These are phyloP conservation scores for Clitopilus hobsonii DNA, from an alignment of 768 basidiomycete genomes.

Conservation along the genomic window DNA sequence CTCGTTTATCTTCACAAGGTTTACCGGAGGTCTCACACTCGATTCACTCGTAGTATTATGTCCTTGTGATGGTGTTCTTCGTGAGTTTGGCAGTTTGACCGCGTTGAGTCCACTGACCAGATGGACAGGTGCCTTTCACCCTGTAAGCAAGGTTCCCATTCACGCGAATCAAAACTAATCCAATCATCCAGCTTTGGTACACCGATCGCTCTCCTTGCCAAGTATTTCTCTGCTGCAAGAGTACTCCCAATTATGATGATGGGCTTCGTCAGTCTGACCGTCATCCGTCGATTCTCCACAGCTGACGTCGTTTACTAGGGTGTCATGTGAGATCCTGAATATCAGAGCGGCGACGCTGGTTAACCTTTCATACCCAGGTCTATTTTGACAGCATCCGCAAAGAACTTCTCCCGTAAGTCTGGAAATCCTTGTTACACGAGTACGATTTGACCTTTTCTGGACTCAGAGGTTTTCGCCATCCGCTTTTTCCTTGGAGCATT, in stretches of 20 bases:
- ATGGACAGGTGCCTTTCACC: constrained; percentile 43
- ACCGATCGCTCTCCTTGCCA: constrained; percentile 43
- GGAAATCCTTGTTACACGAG: background rate
- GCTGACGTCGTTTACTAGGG: background rate
- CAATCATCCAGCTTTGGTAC: constrained; percentile 35
- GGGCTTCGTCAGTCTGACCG: constrained; percentile 35
- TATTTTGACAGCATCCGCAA: constrained; percentile 37
- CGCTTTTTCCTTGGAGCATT: constrained; percentile 46
- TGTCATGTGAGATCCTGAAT: background rate
- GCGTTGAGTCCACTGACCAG: no score
- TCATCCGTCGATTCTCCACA: background rate
- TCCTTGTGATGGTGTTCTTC: constrained; percentile 45
- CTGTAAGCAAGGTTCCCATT: constrained; percentile 23
- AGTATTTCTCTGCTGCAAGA: constrained; percentile 40
- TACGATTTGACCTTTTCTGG: background rate
- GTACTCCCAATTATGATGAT: constrained; percentile 46
- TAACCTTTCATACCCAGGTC: constrained; percentile 24
- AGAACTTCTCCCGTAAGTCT: constrained; percentile 37
- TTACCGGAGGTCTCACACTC: constrained; percentile 2
- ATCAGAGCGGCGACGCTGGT: background rate
- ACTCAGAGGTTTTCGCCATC: constrained; percentile 39
- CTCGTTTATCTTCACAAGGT: no score
- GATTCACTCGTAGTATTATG: constrained; percentile 33
- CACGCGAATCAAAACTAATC: background rate
- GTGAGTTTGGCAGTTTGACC: no score